Base-by-base conservation (phyloP, 805 yeast species). In the Cyberlindnera mycetangii region DNA sequence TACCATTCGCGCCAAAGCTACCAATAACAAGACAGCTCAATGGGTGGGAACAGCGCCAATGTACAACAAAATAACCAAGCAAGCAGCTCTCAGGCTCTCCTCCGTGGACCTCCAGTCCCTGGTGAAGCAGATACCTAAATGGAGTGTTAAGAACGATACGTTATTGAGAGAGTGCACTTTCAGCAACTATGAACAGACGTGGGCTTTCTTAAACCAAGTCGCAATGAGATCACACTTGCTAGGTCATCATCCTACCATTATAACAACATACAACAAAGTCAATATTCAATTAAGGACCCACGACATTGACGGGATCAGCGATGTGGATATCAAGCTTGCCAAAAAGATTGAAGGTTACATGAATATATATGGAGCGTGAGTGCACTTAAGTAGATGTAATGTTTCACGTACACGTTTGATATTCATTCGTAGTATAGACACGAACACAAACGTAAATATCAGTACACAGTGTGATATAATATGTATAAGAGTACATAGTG, bases 181-280 rank as follows among this genome's bases (percentile, higher is more conserved):
- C 49, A 68, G 62, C 42, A 68, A 71, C 37, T 85, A 75, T 56
- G 80, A 79, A 47, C 72, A 72, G 33, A 81, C 92, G 0, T 83
- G 90, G 89, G 54, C 47, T 4, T 83, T 83, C 54, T 62, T 85
- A 16, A 80, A 76, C 21, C 70, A 71, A 37, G 72, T 85, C 1
- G 74, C 87, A 1, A 61, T 75, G 64, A 64, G 79, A 41, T 72
- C 85, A 0, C 85, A 83, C 56, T 54, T 70, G 1, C 60, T 66
- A 55, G 83, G 79, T 4, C 92, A 85, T 54, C 95, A 85, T 59
- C 92, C 93, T 0, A 79, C 80, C 0, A 76, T 85, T 11, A 39
- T 70, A 0, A 84, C 84, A 3, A 73, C 79, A 0, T 85, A 84
- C 55, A 85, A 79, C 49, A 64, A 67, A 24, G 85, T 84, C 1